Evolutionary conservation across 208 protist genomes (phyloP).

Genomic region (Sergeia podlipaevii): DNA sequence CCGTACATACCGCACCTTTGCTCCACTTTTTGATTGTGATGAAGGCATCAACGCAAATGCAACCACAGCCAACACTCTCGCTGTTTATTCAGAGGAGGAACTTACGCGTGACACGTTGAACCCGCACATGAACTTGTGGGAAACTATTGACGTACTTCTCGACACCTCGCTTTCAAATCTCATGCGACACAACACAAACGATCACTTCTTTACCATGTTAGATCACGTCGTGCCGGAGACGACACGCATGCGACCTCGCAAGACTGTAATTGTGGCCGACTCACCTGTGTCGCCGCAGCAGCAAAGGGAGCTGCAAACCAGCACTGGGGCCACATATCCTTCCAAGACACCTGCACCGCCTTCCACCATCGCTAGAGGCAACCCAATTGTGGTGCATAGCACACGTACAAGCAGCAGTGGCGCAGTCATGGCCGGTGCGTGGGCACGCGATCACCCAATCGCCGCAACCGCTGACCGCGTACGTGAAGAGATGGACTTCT

Average conservation of each 20-base stretch:
- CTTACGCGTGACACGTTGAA: too few relatives aligned
- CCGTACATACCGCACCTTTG: conserved; percentile 61
- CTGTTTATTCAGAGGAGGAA: too few relatives aligned
- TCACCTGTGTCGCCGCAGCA: too few relatives aligned
- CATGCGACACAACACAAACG: conserved; percentile 42
- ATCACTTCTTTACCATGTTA: conserved; percentile 34
- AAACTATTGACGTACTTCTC: conserved; percentile 37
- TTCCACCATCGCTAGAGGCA: too few relatives aligned
- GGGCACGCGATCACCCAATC: conserved; percentile 27
- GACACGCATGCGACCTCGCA: background rate
- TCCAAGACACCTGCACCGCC: too few relatives aligned
- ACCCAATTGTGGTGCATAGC: too few relatives aligned
- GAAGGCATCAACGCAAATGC: too few relatives aligned
- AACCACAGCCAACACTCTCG: background rate
- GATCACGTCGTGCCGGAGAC: background rate
- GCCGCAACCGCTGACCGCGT: conserved; percentile 20
- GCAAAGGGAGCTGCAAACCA: too few relatives aligned
- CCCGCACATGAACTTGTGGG: too few relatives aligned
- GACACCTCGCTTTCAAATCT: conserved; percentile 24
- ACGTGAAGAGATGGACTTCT: too few relatives aligned
- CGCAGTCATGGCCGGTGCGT: conserved; percentile 22
- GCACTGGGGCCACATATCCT: too few relatives aligned
- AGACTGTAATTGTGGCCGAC: background rate
- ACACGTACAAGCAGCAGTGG: conserved; percentile 5
- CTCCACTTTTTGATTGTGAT: conserved; percentile 36